Evolutionary conservation across 2,329 filamentous ascomycete species (phyloP), one percentile per base, ranked within the genome.

Genomic region (Cordyceps fumosorosea): DNA sequence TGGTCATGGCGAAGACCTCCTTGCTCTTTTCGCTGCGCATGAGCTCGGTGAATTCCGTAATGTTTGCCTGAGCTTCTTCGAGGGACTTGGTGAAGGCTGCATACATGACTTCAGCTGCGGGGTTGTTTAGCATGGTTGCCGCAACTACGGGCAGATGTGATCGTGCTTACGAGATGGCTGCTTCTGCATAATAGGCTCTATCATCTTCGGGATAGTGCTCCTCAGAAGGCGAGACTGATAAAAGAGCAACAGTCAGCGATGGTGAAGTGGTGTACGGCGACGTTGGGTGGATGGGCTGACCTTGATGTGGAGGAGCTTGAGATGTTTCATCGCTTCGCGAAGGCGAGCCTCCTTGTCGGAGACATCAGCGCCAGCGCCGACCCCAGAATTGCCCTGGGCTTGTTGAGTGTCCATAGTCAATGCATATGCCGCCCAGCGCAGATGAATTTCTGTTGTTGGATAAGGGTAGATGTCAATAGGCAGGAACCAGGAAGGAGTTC

Each of bases 261-360:
- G 8, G 45, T 32, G 14, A 5, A 37, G 51, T 53, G 62, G 40
- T 7, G 16, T 14, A 8, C 72, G 48, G 72, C 65, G 60, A 18
- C 14, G 24, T 26, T 50, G 60, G 56, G 60, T 58, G 69, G 67
- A 26, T 14, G 5, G 29, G 55, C 59, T 42, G 78, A 80, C 83
- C 76, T 82, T 80, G 67, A 82, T 74, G 67, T 85, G 81, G n/a
- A 84, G 72, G 53, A 81, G 73, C 66, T 83, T 81, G 58, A 85
- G 75, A 40, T 78, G 76, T 67, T 80, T 73, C 67, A 85, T 75
- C 26, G 78, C 78, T 63, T 77, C 74, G 63, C 80, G 76, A 7
- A 85, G 74, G 63, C 77, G 77, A 60, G 78, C 75, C 69, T 85
- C 81, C 54, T 82, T 66, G 37, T 63, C 66, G 12, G 52, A 44